A percentile compares a stretch with the other conserved stretches of the same genome.
These are phyloP conservation scores for Cnidoscolus chayamansa DNA, from an alignment of 441 rosid species.

Conservation along the genomic window DNA sequence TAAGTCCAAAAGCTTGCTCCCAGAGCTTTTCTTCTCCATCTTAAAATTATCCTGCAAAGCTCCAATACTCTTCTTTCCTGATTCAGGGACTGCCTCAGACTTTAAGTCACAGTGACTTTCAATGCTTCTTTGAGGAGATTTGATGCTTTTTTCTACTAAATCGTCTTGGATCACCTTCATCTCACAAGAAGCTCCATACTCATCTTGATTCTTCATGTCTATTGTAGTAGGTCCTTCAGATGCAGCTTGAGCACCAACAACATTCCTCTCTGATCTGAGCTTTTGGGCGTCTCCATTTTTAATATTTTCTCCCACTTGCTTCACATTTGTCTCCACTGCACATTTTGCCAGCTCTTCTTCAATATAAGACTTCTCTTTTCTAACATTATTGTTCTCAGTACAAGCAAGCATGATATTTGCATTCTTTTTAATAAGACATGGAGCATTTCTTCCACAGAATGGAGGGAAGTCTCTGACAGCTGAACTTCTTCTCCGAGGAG, in stretches of 20 bases:
- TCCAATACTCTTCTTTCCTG: slow-evolving; percentile 6
- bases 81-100: slow-evolving; percentile 10
- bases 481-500: slow-evolving; percentile 37
- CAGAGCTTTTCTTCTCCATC: slow-evolving; percentile 10
- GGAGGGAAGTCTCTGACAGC: slow-evolving; percentile 44
- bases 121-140: slow-evolving; percentile 16
- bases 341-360: slow-evolving; percentile 15
- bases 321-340: slow-evolving; percentile 12
- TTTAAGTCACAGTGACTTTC: slow-evolving; percentile 16
- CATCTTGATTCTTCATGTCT: slow-evolving; percentile 19
- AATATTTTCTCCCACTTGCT: slow-evolving; percentile 14
- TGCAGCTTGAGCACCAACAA: slow-evolving; percentile 16
- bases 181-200: slow-evolving; percentile 18
- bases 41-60: neutral
- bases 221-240: neutral
- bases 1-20: slow-evolving; percentile 20
- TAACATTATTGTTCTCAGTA: slow-evolving; percentile 15
- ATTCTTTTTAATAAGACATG: slow-evolving; percentile 23
- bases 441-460: slow-evolving; percentile 42
- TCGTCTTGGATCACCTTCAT: slow-evolving; percentile 14
- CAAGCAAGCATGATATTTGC: slow-evolving; percentile 8
- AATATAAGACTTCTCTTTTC: slow-evolving; percentile 17
- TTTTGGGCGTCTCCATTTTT: slow-evolving; percentile 16
- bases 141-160: slow-evolving; percentile 6
- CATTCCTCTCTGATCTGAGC: slow-evolving; percentile 12